Evolutionary conservation across 1,284 basidiomycete species (phyloP).

Genomic region (Hemileia vastatrix): DNA sequence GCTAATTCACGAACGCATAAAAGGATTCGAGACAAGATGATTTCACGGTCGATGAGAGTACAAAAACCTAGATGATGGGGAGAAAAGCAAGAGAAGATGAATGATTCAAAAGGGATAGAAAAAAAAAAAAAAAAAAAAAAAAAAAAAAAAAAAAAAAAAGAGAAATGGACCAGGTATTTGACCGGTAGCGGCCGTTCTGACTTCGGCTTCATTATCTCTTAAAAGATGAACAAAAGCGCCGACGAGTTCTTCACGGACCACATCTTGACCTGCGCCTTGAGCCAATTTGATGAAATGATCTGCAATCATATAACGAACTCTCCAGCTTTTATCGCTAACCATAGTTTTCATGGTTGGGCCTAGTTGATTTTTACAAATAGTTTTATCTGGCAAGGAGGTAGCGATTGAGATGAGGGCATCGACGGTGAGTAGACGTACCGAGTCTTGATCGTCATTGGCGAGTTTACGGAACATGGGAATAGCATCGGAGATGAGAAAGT

Average conservation of each 20-base stretch:
- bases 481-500: slow-evolving; percentile 62
- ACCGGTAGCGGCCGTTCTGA: slow-evolving; percentile 86
- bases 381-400: slow-evolving; percentile 66
- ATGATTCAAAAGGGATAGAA: neutral
- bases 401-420: slow-evolving; percentile 92
- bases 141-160: neutral
- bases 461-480: slow-evolving; percentile 89
- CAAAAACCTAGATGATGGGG: slow-evolving; percentile 64
- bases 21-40: slow-evolving; percentile 82
- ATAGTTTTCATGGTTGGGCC: slow-evolving; percentile 70
- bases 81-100: neutral
- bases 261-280: slow-evolving; percentile 76
- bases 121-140: slow-evolving; percentile 15
- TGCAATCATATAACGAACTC: slow-evolving; percentile 98
- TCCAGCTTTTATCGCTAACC: slow-evolving; percentile 93
- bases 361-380: slow-evolving; percentile 75
- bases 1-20: slow-evolving; percentile 95
- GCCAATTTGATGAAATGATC: slow-evolving; percentile 97
- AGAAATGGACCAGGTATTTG: slow-evolving; percentile 75
- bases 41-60: slow-evolving; percentile 84
- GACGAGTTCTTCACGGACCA: slow-evolving; percentile 89
- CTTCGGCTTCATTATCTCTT: slow-evolving; percentile 98
- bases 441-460: slow-evolving; percentile 94
- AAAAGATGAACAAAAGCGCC: slow-evolving; percentile 84
- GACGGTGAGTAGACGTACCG: slow-evolving; percentile 88